Evolutionary conservation across 441 rosid species (phyloP).

Genomic region (Croton setiger): DNA sequence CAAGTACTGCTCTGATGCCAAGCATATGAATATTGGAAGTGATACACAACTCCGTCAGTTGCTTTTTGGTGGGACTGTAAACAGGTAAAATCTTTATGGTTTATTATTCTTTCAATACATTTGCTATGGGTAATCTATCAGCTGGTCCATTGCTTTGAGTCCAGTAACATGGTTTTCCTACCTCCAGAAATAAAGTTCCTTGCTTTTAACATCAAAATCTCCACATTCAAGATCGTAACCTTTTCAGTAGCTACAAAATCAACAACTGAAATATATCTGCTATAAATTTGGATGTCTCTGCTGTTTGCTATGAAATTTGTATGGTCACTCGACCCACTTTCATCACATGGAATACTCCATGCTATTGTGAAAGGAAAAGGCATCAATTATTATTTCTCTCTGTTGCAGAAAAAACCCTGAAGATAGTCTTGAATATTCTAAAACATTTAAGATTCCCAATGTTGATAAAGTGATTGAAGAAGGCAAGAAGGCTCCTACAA

Average conservation of each 20-base stretch:
- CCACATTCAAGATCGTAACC: background rate
- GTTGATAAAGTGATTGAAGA: constrained; percentile 75
- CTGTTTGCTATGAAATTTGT: constrained; percentile 5
- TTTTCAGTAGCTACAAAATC: background rate
- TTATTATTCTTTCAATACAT: constrained; percentile 5
- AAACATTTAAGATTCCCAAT: constrained; percentile 62
- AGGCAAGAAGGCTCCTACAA: constrained; percentile 77
- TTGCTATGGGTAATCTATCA: background rate
- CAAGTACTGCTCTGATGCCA: constrained; percentile 74
- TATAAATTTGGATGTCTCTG: background rate
- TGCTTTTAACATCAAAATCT: background rate
- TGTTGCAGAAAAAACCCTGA: constrained; percentile 44
- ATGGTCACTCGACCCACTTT: background rate
- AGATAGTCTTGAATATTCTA: constrained; percentile 50
- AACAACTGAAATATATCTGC: background rate
- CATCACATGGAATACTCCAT: background rate
- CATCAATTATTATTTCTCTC: constrained; percentile 20
- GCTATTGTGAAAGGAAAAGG: constrained; percentile 1
- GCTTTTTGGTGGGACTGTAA: constrained; percentile 66
- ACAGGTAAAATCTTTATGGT: constrained; percentile 46
- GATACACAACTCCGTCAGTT: constrained; percentile 86
- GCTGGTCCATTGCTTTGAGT: no score
- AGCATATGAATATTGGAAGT: constrained; percentile 92
- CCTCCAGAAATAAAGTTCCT: no score
- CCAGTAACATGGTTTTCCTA: no score